Conservation (phyloP, 2,329 filamentous ascomycete species). For the Rhytidhysteron rufulum region DNA sequence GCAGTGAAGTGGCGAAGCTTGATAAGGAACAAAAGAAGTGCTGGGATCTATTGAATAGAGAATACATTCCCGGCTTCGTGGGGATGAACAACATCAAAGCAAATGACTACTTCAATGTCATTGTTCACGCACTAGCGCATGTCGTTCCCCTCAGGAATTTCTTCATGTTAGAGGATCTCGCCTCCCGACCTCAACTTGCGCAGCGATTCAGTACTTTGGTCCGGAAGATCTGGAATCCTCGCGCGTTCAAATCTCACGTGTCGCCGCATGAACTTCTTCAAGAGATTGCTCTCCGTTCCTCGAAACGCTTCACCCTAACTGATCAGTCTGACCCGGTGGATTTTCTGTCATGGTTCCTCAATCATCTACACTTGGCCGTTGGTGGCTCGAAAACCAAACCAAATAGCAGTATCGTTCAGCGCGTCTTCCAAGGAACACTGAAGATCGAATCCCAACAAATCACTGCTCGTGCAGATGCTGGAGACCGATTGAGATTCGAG, state of each 20-base stretch:
- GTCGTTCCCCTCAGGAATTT: conserved; percentile 86
- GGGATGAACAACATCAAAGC: conserved; percentile 99
- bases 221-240: conserved; percentile 96
- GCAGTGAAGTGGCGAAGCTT: conserved; percentile 72
- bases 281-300: conserved; percentile 84
- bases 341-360: conserved; percentile 95
- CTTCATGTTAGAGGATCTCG: conserved; percentile 82
- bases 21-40: conserved; percentile 63
- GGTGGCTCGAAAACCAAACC: conserved; percentile 87
- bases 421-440: conserved; percentile 87
- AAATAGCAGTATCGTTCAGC: conserved; percentile 80
- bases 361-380: conserved; percentile 86
- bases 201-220: conserved; percentile 85
- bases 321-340: conserved; percentile 93
- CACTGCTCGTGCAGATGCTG: conserved; percentile 81
- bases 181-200: conserved; percentile 71
- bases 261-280: conserved; percentile 96
- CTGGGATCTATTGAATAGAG: conserved; percentile 76
- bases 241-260: conserved; percentile 93
- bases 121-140: conserved; percentile 87
- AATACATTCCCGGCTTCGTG: conserved; percentile 90
- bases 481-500: conserved; percentile 87
- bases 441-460: conserved; percentile 93
- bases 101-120: conserved; percentile 96
- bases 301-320: conserved; percentile 88